Evolutionary conservation across 257 asterid genomes (phyloP), one percentile per base, ranked within the genome.

Genomic region (Cynanchum wilfordii): DNA sequence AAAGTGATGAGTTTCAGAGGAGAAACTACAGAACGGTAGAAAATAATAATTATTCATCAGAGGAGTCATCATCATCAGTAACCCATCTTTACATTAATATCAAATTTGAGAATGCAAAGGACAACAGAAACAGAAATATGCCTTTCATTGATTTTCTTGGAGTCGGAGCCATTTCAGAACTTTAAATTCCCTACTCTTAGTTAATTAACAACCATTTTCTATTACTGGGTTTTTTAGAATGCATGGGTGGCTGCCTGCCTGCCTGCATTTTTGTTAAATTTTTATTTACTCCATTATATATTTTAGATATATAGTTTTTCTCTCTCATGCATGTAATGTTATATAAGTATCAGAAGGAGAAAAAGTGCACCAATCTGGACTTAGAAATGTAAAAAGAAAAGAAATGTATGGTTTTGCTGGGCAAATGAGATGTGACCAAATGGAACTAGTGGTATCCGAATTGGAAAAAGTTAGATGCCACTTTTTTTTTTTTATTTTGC

Each of bases 71-170:
- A 71, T 81, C 84, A 52, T 82, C 67, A 74, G 78, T 82, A 36
- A 76, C 76, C 75, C 71, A 45, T 59, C 70, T 69, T 49, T 29
- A 47, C 50, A 36, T 44, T n/a, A 49, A 68, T 68, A 71, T 24
- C 30, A 54, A 64, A 54, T 40, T 60, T 36, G 73, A 80, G 69
- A 79, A 64, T 2, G 73, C 55, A 33, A 77, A 5, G 30, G 45
- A 76, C 29, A 56, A 69, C 42, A 75, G 50, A n/a, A 68, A 45
- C 68, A 67, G 45, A 33, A 54, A 66, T 24, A 42, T 68, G 69
- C 68, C 59, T 24, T 82, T 76, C 74, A 79, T 79, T 66, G 86
- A 82, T 77, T 82, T 82, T 70, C 86, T 82, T 54, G 86, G 86
- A 58, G 80, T 82, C 50, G 82, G 84, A 68, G 75, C 76, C 65